These are phyloP conservation scores for Abrus pulchellus DNA, from an alignment of 306 rosid species.

Conservation along the genomic window DNA sequence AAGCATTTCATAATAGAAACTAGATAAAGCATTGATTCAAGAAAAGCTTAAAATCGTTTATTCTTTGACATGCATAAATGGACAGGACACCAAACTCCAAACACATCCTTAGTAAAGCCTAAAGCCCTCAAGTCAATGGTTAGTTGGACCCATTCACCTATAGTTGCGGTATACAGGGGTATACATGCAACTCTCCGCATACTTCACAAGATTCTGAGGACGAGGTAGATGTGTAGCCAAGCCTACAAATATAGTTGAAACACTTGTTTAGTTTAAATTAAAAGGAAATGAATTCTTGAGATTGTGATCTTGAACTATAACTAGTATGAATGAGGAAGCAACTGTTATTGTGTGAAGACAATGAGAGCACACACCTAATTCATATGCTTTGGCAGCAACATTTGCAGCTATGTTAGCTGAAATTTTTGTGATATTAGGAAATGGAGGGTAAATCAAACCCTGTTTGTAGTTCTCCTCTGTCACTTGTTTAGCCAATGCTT, in stretches of 20 bases:
- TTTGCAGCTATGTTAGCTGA: slow-evolving; percentile 86
- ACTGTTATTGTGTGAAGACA: background rate
- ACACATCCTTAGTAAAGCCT: slow-evolving; percentile 26
- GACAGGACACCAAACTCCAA: slow-evolving; percentile 32
- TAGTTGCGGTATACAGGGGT: slow-evolving; percentile 74
- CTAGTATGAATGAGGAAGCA: slow-evolving; percentile 3
- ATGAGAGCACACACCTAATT: slow-evolving; percentile 66
- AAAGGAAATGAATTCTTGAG: background rate
- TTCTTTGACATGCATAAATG: slow-evolving; percentile 23
- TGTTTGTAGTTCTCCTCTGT: slow-evolving; percentile 63
- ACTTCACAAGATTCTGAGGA: slow-evolving; percentile 77
- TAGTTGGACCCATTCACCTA: slow-evolving; percentile 55
- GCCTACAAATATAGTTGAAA: slow-evolving; percentile 55
- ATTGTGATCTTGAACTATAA: background rate
- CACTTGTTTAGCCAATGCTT: slow-evolving; percentile 80
- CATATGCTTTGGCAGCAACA: slow-evolving; percentile 92
- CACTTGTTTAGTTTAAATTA: slow-evolving; percentile 3
- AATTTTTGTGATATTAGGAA: slow-evolving; percentile 80
- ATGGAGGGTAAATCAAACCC: slow-evolving; percentile 81
- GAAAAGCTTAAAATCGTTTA: slow-evolving; percentile 25
- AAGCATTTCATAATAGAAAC: slow-evolving; percentile 24
- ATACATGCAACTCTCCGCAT: slow-evolving; percentile 96
- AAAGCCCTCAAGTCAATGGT: background rate
- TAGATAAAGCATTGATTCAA: slow-evolving; percentile 23
- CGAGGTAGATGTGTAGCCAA: slow-evolving; percentile 92